Base-by-base conservation (phyloP, 306 rosid species). In the Erythrophleum fordii region DNA sequence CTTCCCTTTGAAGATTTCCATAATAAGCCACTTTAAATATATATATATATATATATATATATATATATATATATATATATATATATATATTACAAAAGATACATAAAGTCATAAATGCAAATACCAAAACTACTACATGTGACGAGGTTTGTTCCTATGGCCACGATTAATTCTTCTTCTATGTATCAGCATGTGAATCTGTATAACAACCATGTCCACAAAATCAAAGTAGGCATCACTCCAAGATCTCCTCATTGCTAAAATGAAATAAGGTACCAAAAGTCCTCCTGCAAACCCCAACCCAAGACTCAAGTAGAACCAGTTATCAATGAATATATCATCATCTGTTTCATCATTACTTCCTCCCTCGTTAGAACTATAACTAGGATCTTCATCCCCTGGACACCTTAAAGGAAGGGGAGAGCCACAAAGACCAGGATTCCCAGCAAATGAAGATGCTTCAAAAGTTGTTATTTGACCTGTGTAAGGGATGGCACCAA, bases 271-370 rank as follows among this genome's bases (percentile, higher is more conserved):
- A 51, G 91, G 91, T 64, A 85, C 78, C 0, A 85, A 49, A 45
- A 80, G n/a, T 5, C 88, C 91, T 26, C 77, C 74, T 44, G 86
- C 87, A 77, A 83, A 86, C 25, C 90, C 93, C 85, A 85, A 44
- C 44, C 91, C 93, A 82, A 84, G 80, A 62, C 88, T 80, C 73
- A 84, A 35, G 80, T 84, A 87, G 82, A 90, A 90, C 88, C 87
- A 80, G 2, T 75, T 48, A 45, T 86, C 93, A 56, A 81, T 49
- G 20, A 85, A 18, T 17, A 23, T 25, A 62, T 18, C 56, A 51
- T 79, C 70, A 10, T 53, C 73, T 7, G 1, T 52, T 34, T 51
- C 56, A 2, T 56, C 69, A 75, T 5, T 26, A 31, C 26, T 12
- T 1, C 5, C 14, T 73, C 42, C 67, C 18, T 67, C 55, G 9